A percentile compares a stretch with the other conserved stretches of the same genome.
Conservation (phyloP, 176 grass and related monocot genomes). For the Zea mays region DNA sequence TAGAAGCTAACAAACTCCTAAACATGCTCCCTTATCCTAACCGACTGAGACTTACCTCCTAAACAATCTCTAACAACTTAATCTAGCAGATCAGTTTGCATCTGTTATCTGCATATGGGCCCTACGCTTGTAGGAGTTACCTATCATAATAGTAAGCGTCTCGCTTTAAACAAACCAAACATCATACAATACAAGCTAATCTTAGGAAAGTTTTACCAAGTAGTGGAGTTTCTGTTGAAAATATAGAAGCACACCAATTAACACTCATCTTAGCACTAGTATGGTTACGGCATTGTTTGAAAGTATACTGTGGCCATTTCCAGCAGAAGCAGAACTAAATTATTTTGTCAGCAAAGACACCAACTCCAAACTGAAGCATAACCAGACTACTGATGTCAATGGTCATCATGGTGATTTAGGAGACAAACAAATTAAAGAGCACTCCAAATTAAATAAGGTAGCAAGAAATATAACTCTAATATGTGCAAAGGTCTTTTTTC, state of each 20-base stretch:
- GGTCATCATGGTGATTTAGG: neutral
- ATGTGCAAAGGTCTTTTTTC: neutral
- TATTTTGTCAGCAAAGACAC: conserved; percentile 6
- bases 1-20: too few species aligned
- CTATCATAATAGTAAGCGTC: neutral
- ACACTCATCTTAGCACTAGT: neutral
- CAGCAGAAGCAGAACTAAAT: conserved; percentile 22
- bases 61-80: too few species aligned
- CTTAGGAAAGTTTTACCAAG: neutral
- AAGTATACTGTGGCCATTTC: neutral
- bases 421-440: neutral
- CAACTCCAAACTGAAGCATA: conserved; percentile 26
- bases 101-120: too few species aligned
- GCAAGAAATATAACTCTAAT: neutral
- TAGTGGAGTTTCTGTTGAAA: conserved; percentile 5
- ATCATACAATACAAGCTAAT: neutral
- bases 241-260: conserved; percentile 17
- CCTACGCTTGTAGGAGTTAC: too few species aligned
- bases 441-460: neutral
- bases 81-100: too few species aligned
- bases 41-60: too few species aligned
- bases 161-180: conserved; percentile 23
- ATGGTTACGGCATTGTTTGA: neutral
- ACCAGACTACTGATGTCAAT: neutral
- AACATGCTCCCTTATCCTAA: too few species aligned